Conservation (phyloP, 2,329 filamentous ascomycete genomes). For the Verruconis gallopava region DNA sequence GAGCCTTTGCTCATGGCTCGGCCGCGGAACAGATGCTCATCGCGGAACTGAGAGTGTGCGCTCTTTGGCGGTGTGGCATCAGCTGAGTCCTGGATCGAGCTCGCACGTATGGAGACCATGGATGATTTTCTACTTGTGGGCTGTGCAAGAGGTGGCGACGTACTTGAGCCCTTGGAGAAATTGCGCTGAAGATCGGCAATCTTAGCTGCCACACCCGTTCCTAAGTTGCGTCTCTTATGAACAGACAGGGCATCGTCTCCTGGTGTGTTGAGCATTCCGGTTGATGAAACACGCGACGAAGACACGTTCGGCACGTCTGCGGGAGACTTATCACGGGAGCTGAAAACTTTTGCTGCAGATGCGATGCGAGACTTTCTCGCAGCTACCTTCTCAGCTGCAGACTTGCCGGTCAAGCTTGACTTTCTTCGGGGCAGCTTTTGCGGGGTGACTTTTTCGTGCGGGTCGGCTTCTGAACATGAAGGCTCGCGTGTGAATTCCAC, state of each 20-base stretch:
- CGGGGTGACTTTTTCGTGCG: not conserved
- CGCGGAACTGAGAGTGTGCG: conserved; percentile 2
- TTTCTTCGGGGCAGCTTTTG: not conserved
- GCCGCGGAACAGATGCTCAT: not conserved
- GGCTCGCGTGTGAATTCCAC: not conserved
- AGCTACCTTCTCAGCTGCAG: not conserved
- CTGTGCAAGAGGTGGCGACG: not conserved
- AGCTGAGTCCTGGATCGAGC: conserved; percentile 2
- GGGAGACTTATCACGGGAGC: not conserved
- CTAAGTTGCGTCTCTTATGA: not conserved
- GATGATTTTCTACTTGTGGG: conserved; percentile 4
- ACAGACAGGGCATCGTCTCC: not conserved
- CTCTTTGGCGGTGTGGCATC: not conserved
- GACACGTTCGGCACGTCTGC: not conserved
- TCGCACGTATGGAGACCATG: conserved; percentile 2
- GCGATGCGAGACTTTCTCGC: not conserved
- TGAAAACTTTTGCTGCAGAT: not conserved
- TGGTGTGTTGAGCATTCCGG: not conserved
- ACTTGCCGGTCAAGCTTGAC: not conserved
- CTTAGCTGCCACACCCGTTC: conserved; percentile 2
- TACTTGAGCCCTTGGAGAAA: conserved; percentile 3
- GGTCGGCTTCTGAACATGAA: not conserved
- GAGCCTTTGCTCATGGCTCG: conserved; percentile 8
- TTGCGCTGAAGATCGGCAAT: conserved; percentile 9
- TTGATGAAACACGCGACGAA: not conserved